Percentiles rank a stretch among this genome's conserved stretches.
Evolutionary conservation across 2,329 filamentous ascomycete genomes (phyloP).

Genomic region (Bisporella sp.): DNA sequence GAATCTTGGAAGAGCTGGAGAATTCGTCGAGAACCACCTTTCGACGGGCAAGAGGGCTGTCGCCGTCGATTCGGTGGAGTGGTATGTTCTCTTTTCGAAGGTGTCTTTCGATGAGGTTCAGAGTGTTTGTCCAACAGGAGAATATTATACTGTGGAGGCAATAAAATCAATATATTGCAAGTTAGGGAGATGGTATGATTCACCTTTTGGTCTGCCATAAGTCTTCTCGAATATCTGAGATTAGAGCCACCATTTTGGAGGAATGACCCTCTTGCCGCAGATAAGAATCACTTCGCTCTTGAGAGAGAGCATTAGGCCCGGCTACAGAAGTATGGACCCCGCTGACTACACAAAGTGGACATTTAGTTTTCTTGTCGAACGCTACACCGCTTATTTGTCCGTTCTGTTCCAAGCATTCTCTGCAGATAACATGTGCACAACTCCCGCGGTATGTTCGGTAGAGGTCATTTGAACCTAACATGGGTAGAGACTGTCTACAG

Average conservation of each 20-base stretch:
- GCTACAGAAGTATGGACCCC: slow-evolving; percentile 3
- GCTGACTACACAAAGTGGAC: slow-evolving; percentile 19
- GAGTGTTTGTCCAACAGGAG: slow-evolving; percentile 12
- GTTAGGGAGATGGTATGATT: neutral
- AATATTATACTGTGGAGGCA: slow-evolving; percentile 30
- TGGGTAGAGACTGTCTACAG: slow-evolving; percentile 24
- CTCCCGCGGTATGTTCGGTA: slow-evolving; percentile 19
- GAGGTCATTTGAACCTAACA: slow-evolving; percentile 13
- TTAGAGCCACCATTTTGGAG: slow-evolving; percentile 29
- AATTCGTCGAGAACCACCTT: slow-evolving; percentile 35
- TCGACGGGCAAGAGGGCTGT: slow-evolving; percentile 29
- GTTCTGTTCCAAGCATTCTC: slow-evolving; percentile 27
- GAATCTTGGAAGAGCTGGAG: slow-evolving; percentile 14
- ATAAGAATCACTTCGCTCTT: slow-evolving; percentile 13
- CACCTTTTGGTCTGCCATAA: slow-evolving; percentile 18
- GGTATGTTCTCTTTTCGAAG: slow-evolving; percentile 23
- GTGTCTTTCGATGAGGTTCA: slow-evolving; percentile 26
- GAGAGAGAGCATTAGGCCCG: slow-evolving; percentile 14
- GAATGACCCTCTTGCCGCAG: slow-evolving; percentile 26
- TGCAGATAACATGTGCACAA: slow-evolving; percentile 29
- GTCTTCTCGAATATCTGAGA: slow-evolving; percentile 26
- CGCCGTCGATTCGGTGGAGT: slow-evolving; percentile 38
- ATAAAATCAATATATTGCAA: slow-evolving; percentile 32
- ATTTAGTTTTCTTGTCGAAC: slow-evolving; percentile 7
- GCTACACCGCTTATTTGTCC: slow-evolving; percentile 7